Evolutionary conservation across 768 basidiomycete genomes (phyloP), one percentile per base, ranked within the genome.

Genomic region (Tubosaeta sp.): DNA sequence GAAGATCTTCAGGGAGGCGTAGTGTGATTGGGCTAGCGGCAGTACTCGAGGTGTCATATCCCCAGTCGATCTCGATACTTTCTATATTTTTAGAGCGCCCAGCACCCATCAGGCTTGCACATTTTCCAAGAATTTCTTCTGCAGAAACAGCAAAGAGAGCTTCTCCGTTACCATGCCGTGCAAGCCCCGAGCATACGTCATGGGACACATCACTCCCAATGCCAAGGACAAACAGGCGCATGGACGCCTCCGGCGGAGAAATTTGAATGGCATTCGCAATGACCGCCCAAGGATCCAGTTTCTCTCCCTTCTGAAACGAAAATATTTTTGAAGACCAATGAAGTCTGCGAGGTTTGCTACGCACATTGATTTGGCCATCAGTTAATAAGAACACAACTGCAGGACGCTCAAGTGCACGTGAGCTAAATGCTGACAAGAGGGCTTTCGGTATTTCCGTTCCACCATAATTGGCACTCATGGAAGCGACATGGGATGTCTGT

Each of bases 171-270:
- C 84, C 84, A 1, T 70, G 71, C 16, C 69, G 62, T 1, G 84
- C 82, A n/a, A 86, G 76, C 4, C 73, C 64, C 53, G 79, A 73
- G 56, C 79, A 80, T 56, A 78, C 70, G 0, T 71, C 76, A 4
- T 71, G 78, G 3, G 82, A 82, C 3, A 76, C 74, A 0, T 54
- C 56, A 21, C 67, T 44, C 12, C 84, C 84, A 13, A 86, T 81
- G 1, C 83, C 83, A 2, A 86, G 73, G 9, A 75, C 71, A 51
- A 83, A 86, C 4, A 84, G 69, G 8, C 81, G 78, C 2, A 80
- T 51, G 8, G 70, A 70, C 0, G 70, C 69, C 6, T 60, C 38
- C 0, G 55, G 32, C 2, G 62, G 43, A 24, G 75, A 63, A n/a
- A 46, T 48, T 2, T 24, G 48, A 7, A 80, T 70, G 16, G 73